Conservation (phyloP, 768 basidiomycete genomes). For the Tubosaeta sp. region DNA sequence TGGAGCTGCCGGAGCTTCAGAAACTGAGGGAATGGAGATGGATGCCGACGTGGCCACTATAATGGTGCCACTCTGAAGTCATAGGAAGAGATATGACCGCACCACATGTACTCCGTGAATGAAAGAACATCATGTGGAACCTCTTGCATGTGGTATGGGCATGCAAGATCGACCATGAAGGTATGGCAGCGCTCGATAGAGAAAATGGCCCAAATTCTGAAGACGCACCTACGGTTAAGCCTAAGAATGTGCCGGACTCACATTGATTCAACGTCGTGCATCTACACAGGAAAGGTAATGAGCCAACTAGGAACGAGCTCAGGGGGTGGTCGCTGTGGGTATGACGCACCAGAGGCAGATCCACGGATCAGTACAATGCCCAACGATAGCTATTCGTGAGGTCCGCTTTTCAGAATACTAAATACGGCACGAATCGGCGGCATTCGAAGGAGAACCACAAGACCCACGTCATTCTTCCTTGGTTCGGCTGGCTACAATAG, state of each 20-base stretch:
- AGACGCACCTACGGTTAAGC: not conserved
- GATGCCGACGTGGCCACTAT: not conserved
- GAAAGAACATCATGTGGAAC: not conserved
- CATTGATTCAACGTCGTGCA: not conserved
- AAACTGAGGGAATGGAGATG: not conserved
- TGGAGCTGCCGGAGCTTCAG: not conserved
- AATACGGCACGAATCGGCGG: not conserved
- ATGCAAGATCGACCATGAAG: slow-evolving; percentile 2
- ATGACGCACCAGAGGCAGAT: slow-evolving; percentile 8
- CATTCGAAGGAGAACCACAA: slow-evolving; percentile 6
- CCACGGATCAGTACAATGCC: slow-evolving; percentile 6
- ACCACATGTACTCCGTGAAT: not conserved
- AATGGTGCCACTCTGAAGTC: not conserved
- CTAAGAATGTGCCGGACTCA: slow-evolving; percentile 1
- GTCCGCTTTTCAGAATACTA: not conserved
- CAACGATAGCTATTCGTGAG: not conserved
- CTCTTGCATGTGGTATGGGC: slow-evolving; percentile 10
- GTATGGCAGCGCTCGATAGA: not conserved
- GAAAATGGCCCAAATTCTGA: not conserved
- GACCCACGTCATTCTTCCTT: not conserved
- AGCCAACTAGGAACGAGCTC: not conserved
- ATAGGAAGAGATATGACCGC: not conserved
- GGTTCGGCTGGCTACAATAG: not conserved
- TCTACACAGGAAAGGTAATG: not conserved
- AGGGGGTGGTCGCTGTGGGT: slow-evolving; percentile 1